phyloP scores from a whole-genome alignment of 1,139 yeast species.

The Diutina rugosa region DNA sequence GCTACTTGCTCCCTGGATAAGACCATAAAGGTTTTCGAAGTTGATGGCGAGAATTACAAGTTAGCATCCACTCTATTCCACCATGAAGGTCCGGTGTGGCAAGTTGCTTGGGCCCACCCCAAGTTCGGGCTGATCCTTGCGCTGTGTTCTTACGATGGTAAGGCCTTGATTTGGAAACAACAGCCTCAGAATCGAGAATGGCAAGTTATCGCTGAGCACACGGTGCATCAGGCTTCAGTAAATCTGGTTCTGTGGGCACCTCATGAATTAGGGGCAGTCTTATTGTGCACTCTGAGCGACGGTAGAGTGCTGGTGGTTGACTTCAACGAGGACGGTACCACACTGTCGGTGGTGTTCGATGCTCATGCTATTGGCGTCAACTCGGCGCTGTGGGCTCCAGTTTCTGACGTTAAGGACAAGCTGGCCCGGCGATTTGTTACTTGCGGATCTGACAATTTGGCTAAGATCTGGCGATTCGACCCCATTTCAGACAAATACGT shows the following conservation, averaged over 20 bases:
- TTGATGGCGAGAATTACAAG: slow-evolving; percentile 66
- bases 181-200: slow-evolving; percentile 68
- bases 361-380: slow-evolving; percentile 94
- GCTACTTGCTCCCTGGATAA: slow-evolving; percentile 96
- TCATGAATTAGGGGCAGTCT: slow-evolving; percentile 86
- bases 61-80: slow-evolving; percentile 71
- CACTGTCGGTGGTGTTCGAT: slow-evolving; percentile 47
- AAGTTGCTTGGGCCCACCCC: slow-evolving; percentile 98
- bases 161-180: slow-evolving; percentile 90
- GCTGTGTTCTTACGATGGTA: slow-evolving; percentile 91
- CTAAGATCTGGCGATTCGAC: slow-evolving; percentile 79
- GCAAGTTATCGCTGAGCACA: slow-evolving; percentile 80
- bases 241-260: slow-evolving; percentile 97
- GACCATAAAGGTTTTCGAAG: slow-evolving; percentile 83
- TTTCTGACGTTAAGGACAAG: slow-evolving; percentile 26
- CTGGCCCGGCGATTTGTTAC: slow-evolving; percentile 57
- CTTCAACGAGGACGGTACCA: slow-evolving; percentile 82
- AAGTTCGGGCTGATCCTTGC: slow-evolving; percentile 93
- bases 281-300: slow-evolving; percentile 86
- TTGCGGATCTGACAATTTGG: slow-evolving; percentile 91
- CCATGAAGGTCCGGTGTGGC: slow-evolving; percentile 99
- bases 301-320: slow-evolving; percentile 87
- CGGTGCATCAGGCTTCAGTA: slow-evolving; percentile 86
- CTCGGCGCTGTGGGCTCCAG: slow-evolving; percentile 94
- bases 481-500: slow-evolving; percentile 43